phyloP scores from a whole-genome alignment of 257 asterid genomes.

The Nicotiana noctiflora region DNA sequence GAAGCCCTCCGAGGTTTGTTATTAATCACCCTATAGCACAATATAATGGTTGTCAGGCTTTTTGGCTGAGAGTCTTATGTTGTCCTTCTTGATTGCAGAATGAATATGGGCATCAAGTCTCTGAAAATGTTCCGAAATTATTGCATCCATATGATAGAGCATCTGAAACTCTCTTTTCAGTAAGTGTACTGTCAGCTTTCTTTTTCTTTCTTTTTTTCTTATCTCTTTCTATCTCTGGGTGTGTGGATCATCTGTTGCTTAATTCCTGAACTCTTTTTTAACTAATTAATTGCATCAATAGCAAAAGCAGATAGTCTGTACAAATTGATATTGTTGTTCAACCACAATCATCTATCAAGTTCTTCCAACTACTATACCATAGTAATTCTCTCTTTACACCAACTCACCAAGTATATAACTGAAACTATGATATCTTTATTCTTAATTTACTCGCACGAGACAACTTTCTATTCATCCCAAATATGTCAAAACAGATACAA shows the following conservation, averaged over 20 bases:
- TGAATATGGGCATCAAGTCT: constrained; percentile 40
- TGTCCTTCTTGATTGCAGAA: constrained; percentile 37
- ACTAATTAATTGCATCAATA: neutral
- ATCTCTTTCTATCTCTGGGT: neutral
- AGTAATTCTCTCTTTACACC: neutral
- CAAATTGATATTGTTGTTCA: neutral
- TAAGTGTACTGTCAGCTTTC: constrained; percentile 28
- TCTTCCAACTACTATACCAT: neutral
- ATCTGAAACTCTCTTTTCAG: constrained; percentile 86
- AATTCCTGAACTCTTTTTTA: neutral
- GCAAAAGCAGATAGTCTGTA: neutral
- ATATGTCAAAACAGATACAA: neutral
- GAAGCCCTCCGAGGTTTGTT: constrained; percentile 68
- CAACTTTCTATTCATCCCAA: neutral
- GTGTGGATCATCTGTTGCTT: neutral
- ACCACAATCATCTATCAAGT: neutral
- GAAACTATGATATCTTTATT: neutral
- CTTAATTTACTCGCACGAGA: neutral
- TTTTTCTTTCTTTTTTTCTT: neutral
- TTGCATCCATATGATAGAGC: constrained; percentile 88
- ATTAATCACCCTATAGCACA: constrained; percentile 8
- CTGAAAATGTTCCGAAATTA: constrained; percentile 51
- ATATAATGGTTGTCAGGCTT: constrained; percentile 6
- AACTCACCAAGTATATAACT: neutral
- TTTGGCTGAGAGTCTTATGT: neutral